Percentiles rank a stretch among this genome's conserved stretches.
Evolutionary conservation across 495 filamentous ascomycete species (phyloP).

Genomic region (Penicillium ochrochloron): DNA sequence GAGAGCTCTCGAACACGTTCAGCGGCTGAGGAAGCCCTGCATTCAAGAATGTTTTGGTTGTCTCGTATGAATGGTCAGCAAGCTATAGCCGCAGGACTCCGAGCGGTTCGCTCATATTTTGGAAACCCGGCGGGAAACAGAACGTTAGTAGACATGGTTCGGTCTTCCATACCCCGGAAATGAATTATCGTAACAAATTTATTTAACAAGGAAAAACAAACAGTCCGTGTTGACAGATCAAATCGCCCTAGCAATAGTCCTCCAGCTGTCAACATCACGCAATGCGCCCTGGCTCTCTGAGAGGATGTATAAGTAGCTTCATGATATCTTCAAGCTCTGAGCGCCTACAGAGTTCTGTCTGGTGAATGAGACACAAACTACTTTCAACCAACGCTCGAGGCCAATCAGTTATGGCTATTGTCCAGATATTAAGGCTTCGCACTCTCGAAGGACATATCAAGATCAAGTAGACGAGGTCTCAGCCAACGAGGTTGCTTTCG

Average conservation of each 20-base stretch:
- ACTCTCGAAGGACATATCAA: too few species aligned
- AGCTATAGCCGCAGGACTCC: neutral
- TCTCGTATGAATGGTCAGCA: too few species aligned
- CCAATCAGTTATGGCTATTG: too few species aligned
- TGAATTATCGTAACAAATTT: neutral
- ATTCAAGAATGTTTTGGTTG: neutral
- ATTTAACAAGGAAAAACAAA: neutral
- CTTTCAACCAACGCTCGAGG: too few species aligned
- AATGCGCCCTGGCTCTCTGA: too few species aligned
- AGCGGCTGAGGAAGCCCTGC: neutral
- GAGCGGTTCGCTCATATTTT: neutral
- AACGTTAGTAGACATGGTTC: neutral
- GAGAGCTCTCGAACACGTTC: neutral
- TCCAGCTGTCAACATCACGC: neutral
- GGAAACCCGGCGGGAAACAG: neutral
- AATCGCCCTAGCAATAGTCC: neutral
- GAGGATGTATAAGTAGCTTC: too few species aligned
- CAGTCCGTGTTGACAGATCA: neutral
- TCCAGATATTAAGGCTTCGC: too few species aligned
- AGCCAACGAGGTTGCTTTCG: too few species aligned
- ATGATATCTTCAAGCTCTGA: too few species aligned
- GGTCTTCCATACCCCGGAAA: neutral
- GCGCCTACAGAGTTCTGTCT: too few species aligned
- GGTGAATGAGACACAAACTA: too few species aligned
- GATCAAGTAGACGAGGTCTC: too few species aligned